Conservation (phyloP, 495 filamentous ascomycete genomes). For the Aspergillus indologenus region DNA sequence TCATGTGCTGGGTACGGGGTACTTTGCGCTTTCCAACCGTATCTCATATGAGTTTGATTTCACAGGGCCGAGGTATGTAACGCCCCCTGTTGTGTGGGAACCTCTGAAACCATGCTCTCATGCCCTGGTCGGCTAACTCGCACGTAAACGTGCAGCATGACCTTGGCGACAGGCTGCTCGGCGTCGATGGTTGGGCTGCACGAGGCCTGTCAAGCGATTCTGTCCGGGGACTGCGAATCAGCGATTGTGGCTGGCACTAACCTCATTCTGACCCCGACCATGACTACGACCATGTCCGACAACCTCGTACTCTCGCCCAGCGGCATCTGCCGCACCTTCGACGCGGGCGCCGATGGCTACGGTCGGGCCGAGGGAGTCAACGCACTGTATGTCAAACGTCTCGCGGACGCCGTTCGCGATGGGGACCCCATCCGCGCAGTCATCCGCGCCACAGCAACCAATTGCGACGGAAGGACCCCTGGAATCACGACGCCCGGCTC, state of each 20-base stretch:
- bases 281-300: conserved; percentile 28
- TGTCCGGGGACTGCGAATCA: conserved; percentile 33
- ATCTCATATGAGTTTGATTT: too few species aligned
- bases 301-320: conserved; percentile 25
- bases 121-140: too few species aligned
- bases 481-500: conserved; percentile 29
- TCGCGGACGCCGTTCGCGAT: conserved; percentile 30
- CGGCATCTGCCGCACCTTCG: conserved; percentile 54
- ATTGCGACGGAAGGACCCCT: conserved; percentile 29
- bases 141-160: too few species aligned
- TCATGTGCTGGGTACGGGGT: too few species aligned
- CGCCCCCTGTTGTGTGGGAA: too few species aligned
- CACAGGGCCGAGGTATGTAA: too few species aligned
- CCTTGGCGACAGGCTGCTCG: conserved; percentile 39
- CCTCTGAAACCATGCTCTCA: too few species aligned
- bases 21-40: too few species aligned
- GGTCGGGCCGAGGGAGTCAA: conserved; percentile 54
- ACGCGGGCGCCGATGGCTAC: conserved; percentile 59
- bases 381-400: conserved; percentile 33
- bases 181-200: conserved; percentile 31
- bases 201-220: conserved; percentile 32
- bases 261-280: conserved; percentile 36
- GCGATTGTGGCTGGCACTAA: conserved; percentile 44
- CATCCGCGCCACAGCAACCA: conserved; percentile 33
- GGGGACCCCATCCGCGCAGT: conserved; percentile 38